Evolutionary conservation across 164 flowering plant species (phyloP).

Genomic region (Liriodendron chinense): DNA sequence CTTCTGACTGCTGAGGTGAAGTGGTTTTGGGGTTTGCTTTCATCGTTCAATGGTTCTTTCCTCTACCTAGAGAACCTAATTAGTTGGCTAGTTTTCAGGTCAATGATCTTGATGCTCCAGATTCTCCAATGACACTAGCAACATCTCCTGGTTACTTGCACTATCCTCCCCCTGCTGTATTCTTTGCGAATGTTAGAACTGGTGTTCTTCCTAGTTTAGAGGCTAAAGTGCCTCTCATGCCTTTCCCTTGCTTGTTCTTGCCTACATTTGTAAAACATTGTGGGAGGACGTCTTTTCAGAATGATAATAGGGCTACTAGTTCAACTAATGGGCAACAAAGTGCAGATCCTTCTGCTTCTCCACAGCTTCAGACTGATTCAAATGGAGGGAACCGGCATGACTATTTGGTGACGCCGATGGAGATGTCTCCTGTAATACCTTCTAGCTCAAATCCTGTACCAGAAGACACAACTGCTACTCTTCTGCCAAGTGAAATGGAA

Average conservation of each 20-base stretch:
- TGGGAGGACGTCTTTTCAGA: constrained; percentile 39
- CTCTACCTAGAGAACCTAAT: constrained; percentile 15
- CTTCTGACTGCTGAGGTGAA: constrained; percentile 89
- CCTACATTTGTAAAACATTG: constrained; percentile 55
- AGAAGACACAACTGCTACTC: constrained; percentile 31
- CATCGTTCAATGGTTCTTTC: constrained; percentile 1
- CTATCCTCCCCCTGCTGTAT: constrained; percentile 86
- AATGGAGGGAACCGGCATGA: constrained; percentile 59
- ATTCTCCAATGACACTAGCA: constrained; percentile 79
- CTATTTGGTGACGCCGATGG: constrained; percentile 57
- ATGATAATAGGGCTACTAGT: constrained; percentile 29
- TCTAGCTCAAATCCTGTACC: constrained; percentile 35
- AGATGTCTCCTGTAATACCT: constrained; percentile 27
- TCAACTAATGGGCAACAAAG: constrained; percentile 36
- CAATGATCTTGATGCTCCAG: constrained; percentile 86
- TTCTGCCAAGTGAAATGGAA: constrained; percentile 34
- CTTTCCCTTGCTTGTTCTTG: constrained; percentile 59
- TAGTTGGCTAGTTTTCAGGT: constrained; percentile 49
- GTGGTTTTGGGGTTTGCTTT: constrained; percentile 2
- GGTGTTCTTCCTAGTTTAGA: constrained; percentile 33
- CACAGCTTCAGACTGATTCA: constrained; percentile 49
- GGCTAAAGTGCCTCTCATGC: constrained; percentile 46
- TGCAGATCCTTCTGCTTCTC: constrained; percentile 48
- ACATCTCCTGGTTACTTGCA: constrained; percentile 75
- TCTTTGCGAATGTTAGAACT: constrained; percentile 63